Evolutionary conservation across 139 green algal species (phyloP), one percentile per base, ranked within the genome.

Genomic region (Axilococcus clingmanii): DNA sequence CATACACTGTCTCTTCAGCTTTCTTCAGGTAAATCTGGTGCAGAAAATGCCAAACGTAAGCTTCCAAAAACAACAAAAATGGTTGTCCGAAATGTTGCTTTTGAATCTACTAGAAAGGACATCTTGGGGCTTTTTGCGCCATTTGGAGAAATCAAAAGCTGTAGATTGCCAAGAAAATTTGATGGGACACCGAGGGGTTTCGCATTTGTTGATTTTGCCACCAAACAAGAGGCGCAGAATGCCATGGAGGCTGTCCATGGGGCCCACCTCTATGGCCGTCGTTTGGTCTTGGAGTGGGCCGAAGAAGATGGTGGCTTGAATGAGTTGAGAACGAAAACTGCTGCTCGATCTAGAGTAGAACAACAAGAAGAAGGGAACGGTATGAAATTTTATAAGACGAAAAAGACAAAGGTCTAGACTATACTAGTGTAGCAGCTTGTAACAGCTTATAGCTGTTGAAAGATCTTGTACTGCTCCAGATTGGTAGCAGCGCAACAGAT

Each of bases 51-150:
- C 25, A 48, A 20, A 19, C 37, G 25, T 64, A 31, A 46, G 29
- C 19, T 22, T 50, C 23, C 28, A 37, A 11, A 2, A 41, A 11
- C 56, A 15, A 75, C 72, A 27, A 97, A 96, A 71, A 51, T 97
- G 28, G 68, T 98, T 6, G 78, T 98, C n/a, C 83, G 88, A 34
- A 99, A 99, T 68, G 70, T 99, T 47, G 87, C 92, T 0, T 99
- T 99, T 61, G 87, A 99, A 65, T 88, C 89, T 2, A 96, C 86
- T 3, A 69, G 80, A 44, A 86, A 88, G 55, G 93, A 99, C 58
- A 43, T 99, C 6, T 61, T 79, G 63, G 71, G 66, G 2, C 70
- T 99, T 15, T 95, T 97, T 59, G 63, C 65, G 2, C 78, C 92
- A 5, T 97, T 97, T 68, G 93, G 93, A 1, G 72, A 89, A 47